Evolutionary conservation across 371 early-diverging fungal species (phyloP).

Genomic region (Apophysomyces sp.): DNA sequence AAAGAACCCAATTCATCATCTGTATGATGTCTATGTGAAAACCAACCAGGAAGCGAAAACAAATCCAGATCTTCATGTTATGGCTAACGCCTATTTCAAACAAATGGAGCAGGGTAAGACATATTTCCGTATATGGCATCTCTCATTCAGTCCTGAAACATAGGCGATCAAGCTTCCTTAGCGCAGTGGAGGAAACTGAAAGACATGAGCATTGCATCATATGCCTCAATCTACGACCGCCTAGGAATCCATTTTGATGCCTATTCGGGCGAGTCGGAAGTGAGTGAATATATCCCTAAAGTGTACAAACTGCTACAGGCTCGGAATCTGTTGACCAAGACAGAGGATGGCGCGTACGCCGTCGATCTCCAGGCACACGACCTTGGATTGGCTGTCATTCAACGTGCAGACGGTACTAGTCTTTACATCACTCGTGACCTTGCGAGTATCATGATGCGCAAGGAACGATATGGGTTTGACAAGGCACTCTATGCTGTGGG

Average conservation of each 20-base stretch:
- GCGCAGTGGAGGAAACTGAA: slow-evolving; percentile 86
- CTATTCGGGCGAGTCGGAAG: slow-evolving; percentile 96
- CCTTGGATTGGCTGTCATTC: slow-evolving; percentile 75
- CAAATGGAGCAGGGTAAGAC: slow-evolving; percentile 85
- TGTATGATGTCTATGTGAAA: slow-evolving; percentile 95
- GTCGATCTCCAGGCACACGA: slow-evolving; percentile 72
- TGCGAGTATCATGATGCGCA: slow-evolving; percentile 86
- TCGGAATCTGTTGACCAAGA: slow-evolving; percentile 51
- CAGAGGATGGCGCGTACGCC: slow-evolving; percentile 71
- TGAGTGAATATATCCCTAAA: slow-evolving; percentile 67
- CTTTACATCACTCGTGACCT: slow-evolving; percentile 97
- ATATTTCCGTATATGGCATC: neutral
- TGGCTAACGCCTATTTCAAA: slow-evolving; percentile 90
- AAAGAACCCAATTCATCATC: slow-evolving; percentile 90
- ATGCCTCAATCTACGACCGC: slow-evolving; percentile 84
- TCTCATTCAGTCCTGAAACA: neutral
- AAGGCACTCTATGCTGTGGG: slow-evolving; percentile 93
- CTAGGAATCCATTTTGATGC: slow-evolving; percentile 91
- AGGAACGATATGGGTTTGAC: slow-evolving; percentile 77
- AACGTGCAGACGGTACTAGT: slow-evolving; percentile 91
- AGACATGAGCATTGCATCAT: slow-evolving; percentile 85
- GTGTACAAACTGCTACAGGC: slow-evolving; percentile 66
- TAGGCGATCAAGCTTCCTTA: slow-evolving; percentile 68
- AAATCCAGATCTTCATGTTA: slow-evolving; percentile 61
- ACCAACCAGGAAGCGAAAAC: slow-evolving; percentile 72